phyloP scores from a whole-genome alignment of 2,329 filamentous ascomycete species.

The Fusarium sp. region DNA sequence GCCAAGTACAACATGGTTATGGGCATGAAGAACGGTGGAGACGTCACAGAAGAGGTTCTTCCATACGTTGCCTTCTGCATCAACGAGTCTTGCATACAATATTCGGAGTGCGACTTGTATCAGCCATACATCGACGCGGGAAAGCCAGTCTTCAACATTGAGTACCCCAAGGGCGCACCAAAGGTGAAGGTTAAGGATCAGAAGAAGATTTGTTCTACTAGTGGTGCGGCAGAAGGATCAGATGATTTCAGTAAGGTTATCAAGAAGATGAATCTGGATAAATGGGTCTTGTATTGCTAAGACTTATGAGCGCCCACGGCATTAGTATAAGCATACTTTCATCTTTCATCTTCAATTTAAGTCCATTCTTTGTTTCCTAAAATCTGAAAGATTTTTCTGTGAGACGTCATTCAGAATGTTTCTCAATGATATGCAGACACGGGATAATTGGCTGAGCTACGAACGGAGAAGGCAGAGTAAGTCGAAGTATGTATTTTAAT shows the following conservation, averaged over 20 bases:
- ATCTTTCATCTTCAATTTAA: not conserved
- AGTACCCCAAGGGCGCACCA: constrained; percentile 66
- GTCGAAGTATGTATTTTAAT: not conserved
- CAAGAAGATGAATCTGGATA: constrained; percentile 70
- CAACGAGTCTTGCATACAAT: constrained; percentile 73
- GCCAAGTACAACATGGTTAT: constrained; percentile 63
- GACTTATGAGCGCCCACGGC: fast-evolving
- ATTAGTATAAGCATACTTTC: fast-evolving
- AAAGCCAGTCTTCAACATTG: constrained; percentile 43
- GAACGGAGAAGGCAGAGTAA: too few species aligned
- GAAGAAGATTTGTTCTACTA: constrained; percentile 53
- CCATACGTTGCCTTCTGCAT: constrained; percentile 70
- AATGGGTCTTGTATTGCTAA: constrained; percentile 54
- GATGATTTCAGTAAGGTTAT: constrained; percentile 70
- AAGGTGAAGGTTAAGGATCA: constrained; percentile 47
- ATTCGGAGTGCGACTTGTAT: constrained; percentile 67
- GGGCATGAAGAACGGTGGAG: constrained; percentile 74
- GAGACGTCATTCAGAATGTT: not conserved
- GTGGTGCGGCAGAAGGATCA: constrained; percentile 48
- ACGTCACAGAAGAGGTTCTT: constrained; percentile 61
- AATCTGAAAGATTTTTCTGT: too few species aligned
- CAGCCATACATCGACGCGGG: constrained; percentile 58
- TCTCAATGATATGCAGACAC: fast-evolving
- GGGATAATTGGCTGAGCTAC: fast-evolving
- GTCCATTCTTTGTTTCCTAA: not conserved